phyloP scores from a whole-genome alignment of 2,329 filamentous ascomycete genomes.

The Penicillium sp. region DNA sequence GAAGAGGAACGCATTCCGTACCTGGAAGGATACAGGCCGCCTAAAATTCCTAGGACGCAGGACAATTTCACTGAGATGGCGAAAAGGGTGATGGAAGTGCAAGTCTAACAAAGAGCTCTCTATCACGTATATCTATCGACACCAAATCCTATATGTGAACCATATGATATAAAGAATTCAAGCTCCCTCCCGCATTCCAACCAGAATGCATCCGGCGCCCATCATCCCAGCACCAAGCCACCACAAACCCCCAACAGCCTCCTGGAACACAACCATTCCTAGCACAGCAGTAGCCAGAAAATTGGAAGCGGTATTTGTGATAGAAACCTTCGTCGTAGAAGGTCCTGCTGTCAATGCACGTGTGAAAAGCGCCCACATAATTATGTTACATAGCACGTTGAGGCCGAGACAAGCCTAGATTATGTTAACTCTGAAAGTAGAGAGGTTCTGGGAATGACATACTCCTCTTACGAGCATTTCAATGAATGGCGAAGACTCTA shows the following conservation, averaged over 20 bases:
- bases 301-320: constrained; percentile 66
- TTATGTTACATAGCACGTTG: constrained; percentile 63
- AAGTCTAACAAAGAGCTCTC: not conserved
- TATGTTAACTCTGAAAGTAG: not conserved
- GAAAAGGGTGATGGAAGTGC: not conserved
- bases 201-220: constrained; percentile 64
- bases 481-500: constrained; percentile 41
- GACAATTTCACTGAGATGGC: not conserved
- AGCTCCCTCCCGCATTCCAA: constrained; percentile 59
- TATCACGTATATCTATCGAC: not conserved
- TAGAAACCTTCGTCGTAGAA: constrained; percentile 63
- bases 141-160: not conserved
- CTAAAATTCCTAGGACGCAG: not conserved
- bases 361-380: constrained; percentile 68
- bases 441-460: constrained; percentile 30
- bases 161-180: constrained; percentile 1
- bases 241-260: constrained; percentile 60
- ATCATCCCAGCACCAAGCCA: constrained; percentile 63
- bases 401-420: constrained; percentile 60
- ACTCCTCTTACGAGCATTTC: constrained; percentile 57
- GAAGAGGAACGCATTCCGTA: constrained; percentile 3
- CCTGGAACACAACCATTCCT: constrained; percentile 60
- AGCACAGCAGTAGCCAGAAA: constrained; percentile 64
- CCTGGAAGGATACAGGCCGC: not conserved
- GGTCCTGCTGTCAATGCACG: constrained; percentile 61